A percentile compares a stretch with the other conserved stretches of the same genome.
phyloP scores from a whole-genome alignment of 78 protist species.

The Monosiga brevicollis region DNA sequence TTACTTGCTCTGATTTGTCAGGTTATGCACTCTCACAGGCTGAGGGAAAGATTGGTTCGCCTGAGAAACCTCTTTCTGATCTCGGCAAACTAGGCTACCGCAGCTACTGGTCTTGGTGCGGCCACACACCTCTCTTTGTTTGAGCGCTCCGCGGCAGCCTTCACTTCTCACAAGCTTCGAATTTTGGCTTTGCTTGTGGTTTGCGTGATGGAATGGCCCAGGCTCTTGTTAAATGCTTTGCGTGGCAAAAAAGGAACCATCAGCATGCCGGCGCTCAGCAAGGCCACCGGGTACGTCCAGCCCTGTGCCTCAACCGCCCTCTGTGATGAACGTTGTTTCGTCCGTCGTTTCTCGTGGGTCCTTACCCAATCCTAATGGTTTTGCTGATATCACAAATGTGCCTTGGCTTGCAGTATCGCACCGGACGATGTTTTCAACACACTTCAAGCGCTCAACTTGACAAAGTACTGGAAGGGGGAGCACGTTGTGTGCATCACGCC shows the following conservation, averaged over 20 bases:
- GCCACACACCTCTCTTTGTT: not conserved
- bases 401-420: slow-evolving; percentile 29
- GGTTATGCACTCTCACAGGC: slow-evolving; percentile 80
- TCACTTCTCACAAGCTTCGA: no score
- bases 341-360: not conserved
- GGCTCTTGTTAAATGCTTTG: not conserved
- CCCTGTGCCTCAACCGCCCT: not conserved
- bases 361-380: no score
- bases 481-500: slow-evolving; percentile 71
- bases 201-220: no score
- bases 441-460: slow-evolving; percentile 59
- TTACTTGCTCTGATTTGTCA: not conserved
- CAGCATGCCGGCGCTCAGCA: not conserved
- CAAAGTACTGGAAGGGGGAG: slow-evolving; percentile 82
- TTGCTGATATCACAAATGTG: no score
- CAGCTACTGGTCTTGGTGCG: slow-evolving; percentile 68
- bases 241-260: not conserved
- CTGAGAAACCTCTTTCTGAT: slow-evolving; percentile 96
- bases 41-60: slow-evolving; percentile 88
- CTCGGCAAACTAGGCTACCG: slow-evolving; percentile 82
- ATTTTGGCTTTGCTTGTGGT: no score
- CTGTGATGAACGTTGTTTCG: not conserved
- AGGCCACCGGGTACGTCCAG: no score
- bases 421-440: slow-evolving; percentile 69
- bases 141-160: no score